A percentile compares a stretch with the other conserved stretches of the same genome.
Conservation (phyloP, 1,139 yeast species). For the Suhomyces wounanorum region DNA sequence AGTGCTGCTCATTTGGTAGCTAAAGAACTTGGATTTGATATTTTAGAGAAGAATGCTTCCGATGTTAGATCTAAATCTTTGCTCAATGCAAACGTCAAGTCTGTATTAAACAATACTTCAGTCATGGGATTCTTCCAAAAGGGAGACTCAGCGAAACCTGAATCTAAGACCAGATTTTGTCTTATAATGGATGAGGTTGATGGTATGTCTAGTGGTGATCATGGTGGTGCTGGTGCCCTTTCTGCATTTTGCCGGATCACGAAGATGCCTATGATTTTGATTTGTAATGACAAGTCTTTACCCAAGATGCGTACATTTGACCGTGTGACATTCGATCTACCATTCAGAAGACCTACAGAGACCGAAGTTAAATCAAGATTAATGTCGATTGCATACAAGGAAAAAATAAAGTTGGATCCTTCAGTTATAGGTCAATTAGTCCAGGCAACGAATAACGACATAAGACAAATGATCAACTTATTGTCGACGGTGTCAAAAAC, state of each 20-base stretch:
- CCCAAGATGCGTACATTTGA: conserved; percentile 98
- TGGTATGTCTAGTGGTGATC: conserved; percentile 99
- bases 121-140: conserved; percentile 72
- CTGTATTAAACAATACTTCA: conserved; percentile 78
- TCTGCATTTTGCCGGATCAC: conserved; percentile 86
- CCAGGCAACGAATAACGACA: conserved; percentile 84
- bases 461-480: conserved; percentile 89
- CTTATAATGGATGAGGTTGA: conserved; percentile 98
- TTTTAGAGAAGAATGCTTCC: conserved; percentile 77
- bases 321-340: conserved; percentile 75
- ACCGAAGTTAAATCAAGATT: conserved; percentile 77
- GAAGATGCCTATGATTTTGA: conserved; percentile 84
- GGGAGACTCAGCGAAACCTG: conserved; percentile 22
- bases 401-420: conserved; percentile 78
- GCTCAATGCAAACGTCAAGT: conserved; percentile 66
- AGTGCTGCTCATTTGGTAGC: conserved; percentile 79
- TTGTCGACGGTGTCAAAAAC: conserved; percentile 82
- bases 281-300: conserved; percentile 88
- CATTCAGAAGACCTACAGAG: conserved; percentile 88
- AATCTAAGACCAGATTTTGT: conserved; percentile 56
- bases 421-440: conserved; percentile 82
- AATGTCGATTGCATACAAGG: conserved; percentile 89
- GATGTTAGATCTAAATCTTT: conserved; percentile 87
- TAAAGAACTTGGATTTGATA: conserved; percentile 65
- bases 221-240: conserved; percentile 97